A percentile compares a stretch with the other conserved stretches of the same genome.
phyloP scores from a whole-genome alignment of 805 yeast genomes.

The Schizosaccharomyces cryophilus region DNA sequence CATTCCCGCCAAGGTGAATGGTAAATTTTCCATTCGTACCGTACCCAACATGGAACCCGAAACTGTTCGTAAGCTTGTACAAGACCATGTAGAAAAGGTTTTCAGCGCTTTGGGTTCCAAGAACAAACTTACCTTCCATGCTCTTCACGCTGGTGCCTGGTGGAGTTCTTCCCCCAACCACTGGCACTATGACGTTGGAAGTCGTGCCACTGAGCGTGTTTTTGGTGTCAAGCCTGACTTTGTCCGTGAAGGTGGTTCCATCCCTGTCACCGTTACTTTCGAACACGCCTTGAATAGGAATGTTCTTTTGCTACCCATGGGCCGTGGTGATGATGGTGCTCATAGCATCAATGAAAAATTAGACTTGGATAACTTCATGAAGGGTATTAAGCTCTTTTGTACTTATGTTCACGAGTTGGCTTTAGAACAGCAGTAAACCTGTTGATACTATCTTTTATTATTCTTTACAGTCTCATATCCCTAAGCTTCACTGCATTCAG shows the following conservation, averaged over 20 bases:
- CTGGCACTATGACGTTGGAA: constrained; percentile 79
- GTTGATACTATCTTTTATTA: not conserved
- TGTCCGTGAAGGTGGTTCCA: constrained; percentile 97
- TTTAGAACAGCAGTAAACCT: not conserved
- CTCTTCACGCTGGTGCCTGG: constrained; percentile 85
- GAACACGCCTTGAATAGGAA: constrained; percentile 67
- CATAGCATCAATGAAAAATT: constrained; percentile 93
- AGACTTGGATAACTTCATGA: constrained; percentile 66
- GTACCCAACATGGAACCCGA: constrained; percentile 77
- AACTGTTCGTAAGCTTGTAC: constrained; percentile 55
- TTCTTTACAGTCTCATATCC: not conserved
- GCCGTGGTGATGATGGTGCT: constrained; percentile 98
- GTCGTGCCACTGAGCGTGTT: constrained; percentile 77
- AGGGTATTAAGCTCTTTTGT: constrained; percentile 79
- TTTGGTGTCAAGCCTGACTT: constrained; percentile 90
- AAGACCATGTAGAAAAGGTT: constrained; percentile 38
- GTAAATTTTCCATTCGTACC: constrained; percentile 91
- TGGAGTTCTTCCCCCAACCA: constrained; percentile 92
- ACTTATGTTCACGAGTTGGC: constrained; percentile 73
- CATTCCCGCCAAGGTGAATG: constrained; percentile 79
- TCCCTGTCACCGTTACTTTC: constrained; percentile 87
- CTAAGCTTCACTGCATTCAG: not conserved
- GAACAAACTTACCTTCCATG: constrained; percentile 44
- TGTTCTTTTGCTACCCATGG: constrained; percentile 83
- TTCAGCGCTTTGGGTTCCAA: constrained; percentile 52